phyloP scores from a whole-genome alignment of 108 stramenopile genomes.

The Schizochytrium sp. region DNA sequence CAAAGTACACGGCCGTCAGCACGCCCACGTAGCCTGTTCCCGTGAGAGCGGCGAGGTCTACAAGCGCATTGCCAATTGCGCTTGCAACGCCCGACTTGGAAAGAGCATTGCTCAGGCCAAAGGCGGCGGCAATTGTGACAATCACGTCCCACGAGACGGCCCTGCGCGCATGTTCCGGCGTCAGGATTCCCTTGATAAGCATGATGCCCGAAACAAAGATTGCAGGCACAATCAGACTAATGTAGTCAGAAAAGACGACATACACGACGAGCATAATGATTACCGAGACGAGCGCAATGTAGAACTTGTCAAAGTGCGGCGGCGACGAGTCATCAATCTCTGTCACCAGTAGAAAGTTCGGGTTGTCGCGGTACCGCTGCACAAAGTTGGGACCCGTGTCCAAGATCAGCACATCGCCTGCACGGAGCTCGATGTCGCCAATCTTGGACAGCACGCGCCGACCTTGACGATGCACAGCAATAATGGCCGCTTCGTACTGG shows the following conservation, averaged over 20 bases:
- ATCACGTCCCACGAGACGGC: conserved; percentile 1
- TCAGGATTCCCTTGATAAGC: neutral
- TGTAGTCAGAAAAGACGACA: neutral
- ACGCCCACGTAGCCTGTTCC: neutral
- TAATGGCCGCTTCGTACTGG: neutral
- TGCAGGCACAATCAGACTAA: neutral
- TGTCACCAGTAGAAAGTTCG: neutral
- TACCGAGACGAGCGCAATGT: neutral
- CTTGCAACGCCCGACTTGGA: neutral
- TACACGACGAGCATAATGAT: neutral
- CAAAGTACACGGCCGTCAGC: neutral
- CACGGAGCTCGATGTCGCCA: neutral
- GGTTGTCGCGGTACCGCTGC: neutral
- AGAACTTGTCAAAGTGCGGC: conserved; percentile 6
- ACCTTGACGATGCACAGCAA: conserved; percentile 2
- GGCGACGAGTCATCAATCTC: neutral
- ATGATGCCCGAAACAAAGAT: neutral
- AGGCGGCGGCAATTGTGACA: neutral
- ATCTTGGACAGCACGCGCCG: conserved; percentile 18
- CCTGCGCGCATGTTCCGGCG: neutral
- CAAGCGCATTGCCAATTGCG: neutral
- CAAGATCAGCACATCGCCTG: neutral
- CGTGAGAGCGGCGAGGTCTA: neutral
- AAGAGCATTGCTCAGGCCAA: conserved; percentile 16
- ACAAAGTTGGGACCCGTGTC: neutral